phyloP scores from a whole-genome alignment of 345 rosid genomes.

The Eucalyptus fibrosa region DNA sequence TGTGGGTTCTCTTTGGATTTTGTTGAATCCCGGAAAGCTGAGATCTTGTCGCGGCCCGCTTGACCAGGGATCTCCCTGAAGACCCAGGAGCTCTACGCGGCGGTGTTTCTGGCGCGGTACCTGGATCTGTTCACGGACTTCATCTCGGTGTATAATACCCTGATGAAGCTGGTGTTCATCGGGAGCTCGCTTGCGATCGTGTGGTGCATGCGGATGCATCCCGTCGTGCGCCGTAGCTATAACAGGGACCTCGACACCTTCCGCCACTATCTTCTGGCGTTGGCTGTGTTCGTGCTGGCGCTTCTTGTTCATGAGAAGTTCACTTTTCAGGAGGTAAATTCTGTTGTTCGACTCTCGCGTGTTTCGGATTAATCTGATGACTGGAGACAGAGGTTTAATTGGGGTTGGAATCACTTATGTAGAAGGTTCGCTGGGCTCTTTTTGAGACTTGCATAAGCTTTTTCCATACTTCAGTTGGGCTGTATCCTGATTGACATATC shows the following conservation, averaged over 20 bases:
- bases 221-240: slow-evolving; percentile 52
- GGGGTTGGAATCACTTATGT: background rate
- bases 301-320: slow-evolving; percentile 63
- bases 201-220: slow-evolving; percentile 83
- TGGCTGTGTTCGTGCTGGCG: slow-evolving; percentile 46
- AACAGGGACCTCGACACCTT: slow-evolving; percentile 83
- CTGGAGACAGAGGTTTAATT: background rate
- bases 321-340: slow-evolving; percentile 67
- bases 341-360: background rate
- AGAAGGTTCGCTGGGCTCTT: background rate
- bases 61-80: slow-evolving; percentile 68
- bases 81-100: slow-evolving; percentile 89
- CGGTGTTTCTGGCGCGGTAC: slow-evolving; percentile 80
- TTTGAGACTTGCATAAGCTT: background rate
- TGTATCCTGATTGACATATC: too few species aligned
- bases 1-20: background rate
- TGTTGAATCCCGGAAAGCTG: background rate
- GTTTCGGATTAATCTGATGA: background rate
- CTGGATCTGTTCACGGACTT: slow-evolving; percentile 78
- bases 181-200: slow-evolving; percentile 79
- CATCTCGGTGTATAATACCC: slow-evolving; percentile 66
- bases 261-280: slow-evolving; percentile 55
- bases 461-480: background rate
- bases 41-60: background rate
- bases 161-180: slow-evolving; percentile 87